phyloP scores from a whole-genome alignment of 2,329 filamentous ascomycete species.

The Ophiocordyceps sinensis region DNA sequence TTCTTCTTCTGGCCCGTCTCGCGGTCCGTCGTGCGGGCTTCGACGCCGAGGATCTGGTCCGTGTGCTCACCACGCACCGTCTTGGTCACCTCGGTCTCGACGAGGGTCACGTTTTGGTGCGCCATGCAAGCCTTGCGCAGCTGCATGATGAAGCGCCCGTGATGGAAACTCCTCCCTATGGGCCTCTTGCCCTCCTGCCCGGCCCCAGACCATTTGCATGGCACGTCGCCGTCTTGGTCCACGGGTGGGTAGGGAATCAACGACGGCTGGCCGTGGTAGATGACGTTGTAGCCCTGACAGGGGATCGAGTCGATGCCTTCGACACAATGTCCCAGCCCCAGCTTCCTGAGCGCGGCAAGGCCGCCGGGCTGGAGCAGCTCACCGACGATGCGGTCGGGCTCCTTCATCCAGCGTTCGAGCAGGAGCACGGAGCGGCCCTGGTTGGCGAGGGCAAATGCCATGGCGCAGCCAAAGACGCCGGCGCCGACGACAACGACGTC shows the following conservation, averaged over 20 bases:
- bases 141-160: conserved; percentile 81
- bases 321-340: conserved; percentile 70
- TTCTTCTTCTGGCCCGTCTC: conserved; percentile 37
- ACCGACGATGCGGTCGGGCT: conserved; percentile 91
- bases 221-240: conserved; percentile 29
- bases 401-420: conserved; percentile 75
- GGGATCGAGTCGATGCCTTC: conserved; percentile 78
- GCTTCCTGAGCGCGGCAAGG: conserved; percentile 60
- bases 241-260: conserved; percentile 66
- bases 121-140: conserved; percentile 59
- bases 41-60: conserved; percentile 68
- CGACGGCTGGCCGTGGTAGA: conserved; percentile 62
- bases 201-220: conserved; percentile 19
- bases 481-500: conserved; percentile 90
- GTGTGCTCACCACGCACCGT: conserved; percentile 57
- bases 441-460: conserved; percentile 70
- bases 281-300: conserved; percentile 75
- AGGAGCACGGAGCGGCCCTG: conserved; percentile 86
- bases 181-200: conserved; percentile 25
- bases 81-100: conserved; percentile 76
- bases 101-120: conserved; percentile 72
- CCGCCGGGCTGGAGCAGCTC: conserved; percentile 91
- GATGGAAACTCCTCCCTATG: conserved; percentile 76
- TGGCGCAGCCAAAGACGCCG: conserved; percentile 76
- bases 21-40: conserved; percentile 50